Conservation (phyloP, 2,329 filamentous ascomycete genomes). For the Trichoderma oligosporum region DNA sequence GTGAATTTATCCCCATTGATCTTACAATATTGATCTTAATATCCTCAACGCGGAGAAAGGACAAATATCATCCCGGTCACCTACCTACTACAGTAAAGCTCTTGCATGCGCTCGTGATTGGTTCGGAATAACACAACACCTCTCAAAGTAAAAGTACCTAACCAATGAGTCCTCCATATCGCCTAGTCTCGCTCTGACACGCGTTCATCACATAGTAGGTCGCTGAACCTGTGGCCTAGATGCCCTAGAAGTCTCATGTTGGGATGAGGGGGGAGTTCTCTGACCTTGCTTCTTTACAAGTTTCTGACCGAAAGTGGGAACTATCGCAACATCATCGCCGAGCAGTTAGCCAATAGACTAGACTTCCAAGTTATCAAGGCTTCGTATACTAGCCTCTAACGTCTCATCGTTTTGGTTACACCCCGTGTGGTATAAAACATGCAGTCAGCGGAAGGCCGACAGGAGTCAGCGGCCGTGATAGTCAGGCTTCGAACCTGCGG, state of each 20-base stretch:
- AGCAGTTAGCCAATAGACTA: background rate
- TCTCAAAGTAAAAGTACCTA: no score
- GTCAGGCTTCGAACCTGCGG: background rate
- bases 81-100: background rate
- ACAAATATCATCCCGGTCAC: background rate
- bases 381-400: background rate
- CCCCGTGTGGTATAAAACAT: background rate
- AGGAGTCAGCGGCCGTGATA: background rate
- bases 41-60: background rate
- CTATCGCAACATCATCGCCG: background rate
- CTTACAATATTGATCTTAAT: background rate
- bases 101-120: background rate
- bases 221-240: background rate
- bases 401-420: background rate
- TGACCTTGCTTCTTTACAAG: background rate
- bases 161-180: no score
- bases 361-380: background rate
- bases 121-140: no score
- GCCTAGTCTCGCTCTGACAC: no score
- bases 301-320: background rate
- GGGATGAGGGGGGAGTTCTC: background rate
- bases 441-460: background rate
- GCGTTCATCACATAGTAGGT: background rate
- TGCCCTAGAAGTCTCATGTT: background rate
- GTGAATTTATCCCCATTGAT: background rate